These are phyloP conservation scores for Penicillium sp. DNA, from an alignment of 2,329 filamentous ascomycete species.

Conservation along the genomic window DNA sequence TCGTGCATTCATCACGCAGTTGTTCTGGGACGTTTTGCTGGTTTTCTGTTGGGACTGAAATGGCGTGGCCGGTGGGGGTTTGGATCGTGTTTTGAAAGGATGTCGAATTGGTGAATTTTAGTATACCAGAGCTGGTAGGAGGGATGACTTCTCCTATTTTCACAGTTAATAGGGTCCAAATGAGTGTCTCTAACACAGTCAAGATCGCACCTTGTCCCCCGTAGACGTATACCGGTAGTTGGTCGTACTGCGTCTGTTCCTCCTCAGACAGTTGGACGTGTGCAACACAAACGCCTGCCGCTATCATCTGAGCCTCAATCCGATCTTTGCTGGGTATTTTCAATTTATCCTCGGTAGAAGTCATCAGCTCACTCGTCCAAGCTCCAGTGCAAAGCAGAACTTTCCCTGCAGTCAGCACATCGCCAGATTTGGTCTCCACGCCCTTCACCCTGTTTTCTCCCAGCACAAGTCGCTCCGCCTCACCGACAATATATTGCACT, in stretches of 20 bases:
- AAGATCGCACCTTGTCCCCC: slow-evolving; percentile 45
- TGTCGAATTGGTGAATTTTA: slow-evolving; percentile 66
- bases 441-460: slow-evolving; percentile 47
- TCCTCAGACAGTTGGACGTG: slow-evolving; percentile 58
- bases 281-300: slow-evolving; percentile 64
- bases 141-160: slow-evolving; percentile 50
- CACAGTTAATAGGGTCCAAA: not conserved
- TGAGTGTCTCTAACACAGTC: too few relatives aligned
- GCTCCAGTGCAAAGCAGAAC: slow-evolving; percentile 62
- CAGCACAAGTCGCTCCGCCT: slow-evolving; percentile 50
- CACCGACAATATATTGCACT: slow-evolving; percentile 50
- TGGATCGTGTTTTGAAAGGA: slow-evolving; percentile 61
- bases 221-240: slow-evolving; percentile 60
- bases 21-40: slow-evolving; percentile 49
- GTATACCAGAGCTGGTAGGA: slow-evolving; percentile 53
- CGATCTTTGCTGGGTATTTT: slow-evolving; percentile 53
- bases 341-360: slow-evolving; percentile 52
- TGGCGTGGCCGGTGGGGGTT: slow-evolving; percentile 53
- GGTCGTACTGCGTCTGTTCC: slow-evolving; percentile 54
- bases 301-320: slow-evolving; percentile 58
- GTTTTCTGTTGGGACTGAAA: slow-evolving; percentile 57
- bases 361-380: slow-evolving; percentile 60
- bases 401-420: slow-evolving; percentile 55
- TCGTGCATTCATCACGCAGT: slow-evolving; percentile 49
- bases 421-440: slow-evolving; percentile 54